Evolutionary conservation across 2,329 filamentous ascomycete species (phyloP).

Genomic region (Penicillium brevicompactum): DNA sequence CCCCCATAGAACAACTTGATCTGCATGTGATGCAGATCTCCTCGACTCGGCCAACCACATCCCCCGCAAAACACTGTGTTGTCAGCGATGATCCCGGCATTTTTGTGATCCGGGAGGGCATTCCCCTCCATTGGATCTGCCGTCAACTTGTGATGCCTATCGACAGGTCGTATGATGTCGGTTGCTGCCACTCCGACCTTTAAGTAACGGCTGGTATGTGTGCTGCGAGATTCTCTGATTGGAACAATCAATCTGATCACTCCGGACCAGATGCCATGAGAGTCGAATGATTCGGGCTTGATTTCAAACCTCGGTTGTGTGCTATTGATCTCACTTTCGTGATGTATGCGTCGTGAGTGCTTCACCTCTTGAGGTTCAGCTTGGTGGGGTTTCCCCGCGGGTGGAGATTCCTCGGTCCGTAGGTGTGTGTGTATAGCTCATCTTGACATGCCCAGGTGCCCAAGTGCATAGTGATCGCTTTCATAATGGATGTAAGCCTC

Average conservation of each 20-base stretch:
- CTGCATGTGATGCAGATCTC: slow-evolving; percentile 15
- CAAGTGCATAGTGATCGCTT: not conserved
- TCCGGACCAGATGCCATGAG: not conserved
- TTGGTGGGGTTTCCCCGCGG: slow-evolving; percentile 9
- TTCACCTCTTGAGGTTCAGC: not conserved
- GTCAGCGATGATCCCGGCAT: slow-evolving; percentile 5
- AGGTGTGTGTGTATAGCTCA: not conserved
- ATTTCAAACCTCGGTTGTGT: slow-evolving; percentile 18
- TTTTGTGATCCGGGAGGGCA: not conserved
- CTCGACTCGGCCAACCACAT: slow-evolving; percentile 6
- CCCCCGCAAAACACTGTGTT: not conserved
- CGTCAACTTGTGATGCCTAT: not conserved
- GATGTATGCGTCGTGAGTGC: not conserved
- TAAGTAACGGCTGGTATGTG: slow-evolving; percentile 1
- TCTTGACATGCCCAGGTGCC: not conserved
- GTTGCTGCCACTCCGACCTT: slow-evolving; percentile 6
- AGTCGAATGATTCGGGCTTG: slow-evolving; percentile 4
- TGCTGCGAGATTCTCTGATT: not conserved
- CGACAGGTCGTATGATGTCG: slow-evolving; percentile 18
- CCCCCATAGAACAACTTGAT: not conserved
- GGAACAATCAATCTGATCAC: not conserved
- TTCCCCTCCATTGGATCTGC: not conserved
- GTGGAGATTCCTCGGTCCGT: slow-evolving; percentile 22
- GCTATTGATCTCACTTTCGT: not conserved
- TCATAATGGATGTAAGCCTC: not conserved